Conservation (phyloP, 345 rosid genomes). For the Laguncularia racemosa region DNA sequence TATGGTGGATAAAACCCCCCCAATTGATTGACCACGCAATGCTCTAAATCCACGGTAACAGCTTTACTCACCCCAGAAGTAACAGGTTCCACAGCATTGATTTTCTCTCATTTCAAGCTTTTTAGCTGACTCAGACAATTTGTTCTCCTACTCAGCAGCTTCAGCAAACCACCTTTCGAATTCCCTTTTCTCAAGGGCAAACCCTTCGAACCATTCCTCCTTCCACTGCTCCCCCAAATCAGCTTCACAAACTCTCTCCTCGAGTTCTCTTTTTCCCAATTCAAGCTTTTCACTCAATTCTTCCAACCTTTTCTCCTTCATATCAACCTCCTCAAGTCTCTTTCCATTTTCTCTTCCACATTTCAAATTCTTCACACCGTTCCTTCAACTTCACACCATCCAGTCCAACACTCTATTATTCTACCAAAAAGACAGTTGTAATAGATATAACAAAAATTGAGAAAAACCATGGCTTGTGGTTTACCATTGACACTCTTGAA, state of each 20-base stretch:
- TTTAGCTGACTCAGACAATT: conserved; percentile 9
- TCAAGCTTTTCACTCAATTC: conserved; percentile 10
- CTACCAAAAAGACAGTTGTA: too few species aligned
- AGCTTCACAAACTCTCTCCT: conserved; percentile 9
- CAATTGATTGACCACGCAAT: conserved; percentile 16
- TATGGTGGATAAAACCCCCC: conserved; percentile 39
- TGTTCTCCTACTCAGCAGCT: background rate
- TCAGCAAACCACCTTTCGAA: conserved; percentile 11
- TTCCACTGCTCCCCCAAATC: conserved; percentile 20
- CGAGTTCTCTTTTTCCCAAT: conserved; percentile 13
- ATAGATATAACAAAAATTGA: too few species aligned
- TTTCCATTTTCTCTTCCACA: conserved; percentile 9
- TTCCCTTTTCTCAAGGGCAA: conserved; percentile 8
- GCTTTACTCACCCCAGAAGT: too few species aligned
- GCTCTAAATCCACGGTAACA: background rate
- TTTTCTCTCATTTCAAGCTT: conserved; percentile 24
- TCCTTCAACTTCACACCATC: background rate
- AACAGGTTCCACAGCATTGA: background rate
- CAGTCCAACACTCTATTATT: too few species aligned
- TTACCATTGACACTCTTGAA: too few species aligned
- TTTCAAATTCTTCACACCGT: conserved; percentile 9
- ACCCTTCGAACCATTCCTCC: conserved; percentile 9
- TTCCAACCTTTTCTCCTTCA: conserved; percentile 18
- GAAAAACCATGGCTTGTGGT: too few species aligned
- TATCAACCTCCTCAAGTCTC: conserved; percentile 8